phyloP scores from a whole-genome alignment of 192 early-diverging fungal species.

The Haplosporangium gracile region DNA sequence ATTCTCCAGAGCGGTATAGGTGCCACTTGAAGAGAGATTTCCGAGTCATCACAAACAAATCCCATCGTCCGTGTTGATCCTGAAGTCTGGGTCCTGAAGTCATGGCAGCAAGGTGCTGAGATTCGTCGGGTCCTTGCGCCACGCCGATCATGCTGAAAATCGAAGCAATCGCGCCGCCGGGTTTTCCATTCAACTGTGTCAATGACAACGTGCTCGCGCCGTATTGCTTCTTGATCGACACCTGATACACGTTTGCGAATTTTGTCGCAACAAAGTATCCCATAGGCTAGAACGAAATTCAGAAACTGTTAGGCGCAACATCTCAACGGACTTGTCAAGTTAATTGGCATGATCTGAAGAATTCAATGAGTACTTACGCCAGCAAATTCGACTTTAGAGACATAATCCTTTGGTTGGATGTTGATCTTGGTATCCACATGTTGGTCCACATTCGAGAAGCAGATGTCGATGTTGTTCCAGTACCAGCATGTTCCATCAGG shows the following conservation, averaged over 20 bases:
- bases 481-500: slow-evolving; percentile 52
- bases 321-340: background rate
- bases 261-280: slow-evolving; percentile 46
- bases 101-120: slow-evolving; percentile 36
- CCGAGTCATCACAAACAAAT: slow-evolving; percentile 40
- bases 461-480: slow-evolving; percentile 54
- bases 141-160: slow-evolving; percentile 45
- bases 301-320: background rate
- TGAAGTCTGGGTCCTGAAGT: slow-evolving; percentile 51
- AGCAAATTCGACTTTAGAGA: slow-evolving; percentile 43
- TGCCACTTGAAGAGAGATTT: slow-evolving; percentile 39
- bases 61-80: slow-evolving; percentile 45
- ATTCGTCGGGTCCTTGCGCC: slow-evolving; percentile 27
- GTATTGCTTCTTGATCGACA: slow-evolving; percentile 33
- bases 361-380: slow-evolving; percentile 33
- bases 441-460: slow-evolving; percentile 40
- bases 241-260: slow-evolving; percentile 27
- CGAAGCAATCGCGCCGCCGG: slow-evolving; percentile 28
- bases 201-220: slow-evolving; percentile 19
- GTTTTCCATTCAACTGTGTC: slow-evolving; percentile 18
- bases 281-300: slow-evolving; percentile 24
- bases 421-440: slow-evolving; percentile 41
- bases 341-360: background rate
- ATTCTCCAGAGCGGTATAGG: slow-evolving; percentile 40
- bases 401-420: slow-evolving; percentile 29